A percentile compares a stretch with the other conserved stretches of the same genome.
Conservation (phyloP, 306 rosid genomes). For the Lathyrus sativus region DNA sequence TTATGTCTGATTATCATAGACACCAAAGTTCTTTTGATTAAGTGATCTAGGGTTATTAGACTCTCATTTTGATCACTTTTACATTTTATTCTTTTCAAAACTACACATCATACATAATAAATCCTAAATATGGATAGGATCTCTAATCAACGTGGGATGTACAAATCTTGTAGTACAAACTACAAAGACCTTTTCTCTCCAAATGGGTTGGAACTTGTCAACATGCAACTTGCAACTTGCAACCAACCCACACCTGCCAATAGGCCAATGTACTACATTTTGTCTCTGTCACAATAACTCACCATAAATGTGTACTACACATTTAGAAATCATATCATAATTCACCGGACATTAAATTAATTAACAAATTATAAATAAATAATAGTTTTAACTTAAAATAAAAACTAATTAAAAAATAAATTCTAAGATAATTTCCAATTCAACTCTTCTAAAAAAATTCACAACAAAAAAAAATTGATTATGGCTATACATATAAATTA, state of each 20-base stretch:
- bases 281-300: neutral
- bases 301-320: conserved; percentile 37
- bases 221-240: neutral
- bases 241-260: neutral
- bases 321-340: neutral
- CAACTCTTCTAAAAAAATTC: too few relatives aligned
- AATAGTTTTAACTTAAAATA: too few relatives aligned
- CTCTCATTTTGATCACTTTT: too few relatives aligned
- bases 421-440: neutral
- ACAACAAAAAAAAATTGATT: too few relatives aligned
- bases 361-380: too few relatives aligned
- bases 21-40: too few relatives aligned
- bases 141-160: neutral
- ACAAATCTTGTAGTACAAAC: conserved; percentile 26
- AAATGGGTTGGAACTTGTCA: neutral
- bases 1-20: too few relatives aligned
- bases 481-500: too few relatives aligned
- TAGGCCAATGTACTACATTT: conserved; percentile 10
- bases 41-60: too few relatives aligned
- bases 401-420: too few relatives aligned
- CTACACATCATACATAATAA: neutral
- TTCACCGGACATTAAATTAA: neutral
- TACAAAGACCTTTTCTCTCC: conserved; percentile 22
- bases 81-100: neutral
- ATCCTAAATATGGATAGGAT: neutral